Evolutionary conservation across 257 asterid species (phyloP), one percentile per base, ranked within the genome.

Genomic region (Jacaranda copaia): DNA sequence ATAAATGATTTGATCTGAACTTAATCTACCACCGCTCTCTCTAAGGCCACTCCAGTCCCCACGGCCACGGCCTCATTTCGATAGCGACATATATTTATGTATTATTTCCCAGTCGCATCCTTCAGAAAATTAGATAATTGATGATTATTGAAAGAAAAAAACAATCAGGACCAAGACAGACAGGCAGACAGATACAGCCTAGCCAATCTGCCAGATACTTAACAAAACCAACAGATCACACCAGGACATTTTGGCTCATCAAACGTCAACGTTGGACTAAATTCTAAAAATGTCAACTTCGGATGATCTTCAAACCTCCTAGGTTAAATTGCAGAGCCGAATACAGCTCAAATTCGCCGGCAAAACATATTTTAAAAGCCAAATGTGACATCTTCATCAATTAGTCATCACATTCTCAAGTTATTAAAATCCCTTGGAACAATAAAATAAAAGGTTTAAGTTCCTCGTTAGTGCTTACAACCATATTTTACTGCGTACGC

Each of bases 141-240:
- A 35, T 49, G n/a, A 51, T 15, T 18, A 70, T 70, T 45, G 49
- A 63, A 59, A 42, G 68, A 40, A 20, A 72, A 67, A 55, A 2
- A 4, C 13, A 48, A 14, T 6, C 13, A 9, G 55, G 32, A 25
- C 32, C 32, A 25, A 25, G 32, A 25, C 32, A 25, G 32, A 25
- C 32, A 25, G 32, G 2, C 32, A 25, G 7, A 45, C 39, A 3
- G 53, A 36, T 42, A n/a, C 56, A 59, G 46, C 70, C 78, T 59
- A 43, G 25, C 14, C 46, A 45, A 38, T 20, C 58, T 35, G 32
- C 40, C 16, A 42, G 72, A 66, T 19, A 10, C 11, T n/a, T 56
- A 39, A 64, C 1, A 58, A 19, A 19, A 6, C 46, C 59, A 14
- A 61, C 68, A 5, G 2, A 8, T 36, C 12, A 20, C 18, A 66